Conservation (phyloP, 1,284 basidiomycete species). For the Porogramme epimiltina region DNA sequence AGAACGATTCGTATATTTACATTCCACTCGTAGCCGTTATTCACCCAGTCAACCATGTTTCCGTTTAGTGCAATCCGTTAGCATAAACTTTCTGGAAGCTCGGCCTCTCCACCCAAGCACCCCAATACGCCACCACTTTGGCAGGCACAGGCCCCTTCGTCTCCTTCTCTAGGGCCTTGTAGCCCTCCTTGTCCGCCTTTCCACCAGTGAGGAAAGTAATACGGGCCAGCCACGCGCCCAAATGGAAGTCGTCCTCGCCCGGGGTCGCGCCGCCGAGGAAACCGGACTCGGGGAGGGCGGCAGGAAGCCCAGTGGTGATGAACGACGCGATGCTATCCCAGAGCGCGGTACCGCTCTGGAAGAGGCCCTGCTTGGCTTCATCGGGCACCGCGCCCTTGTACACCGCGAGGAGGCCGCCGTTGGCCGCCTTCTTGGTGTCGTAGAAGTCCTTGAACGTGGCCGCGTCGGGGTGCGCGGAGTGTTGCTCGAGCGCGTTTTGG, state of each 20-base stretch:
- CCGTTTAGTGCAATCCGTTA: slow-evolving; percentile 47
- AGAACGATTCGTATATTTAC: too few relatives aligned
- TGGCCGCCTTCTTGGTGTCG: slow-evolving; percentile 47
- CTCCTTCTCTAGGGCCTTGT: slow-evolving; percentile 41
- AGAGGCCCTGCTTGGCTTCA: slow-evolving; percentile 41
- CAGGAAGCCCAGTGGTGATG: slow-evolving; percentile 43
- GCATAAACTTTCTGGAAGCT: slow-evolving; percentile 61
- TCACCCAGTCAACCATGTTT: too few relatives aligned
- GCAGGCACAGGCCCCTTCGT: slow-evolving; percentile 40
- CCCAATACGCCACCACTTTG: slow-evolving; percentile 47
- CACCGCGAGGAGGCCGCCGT: slow-evolving; percentile 48
- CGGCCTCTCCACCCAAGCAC: slow-evolving; percentile 52
- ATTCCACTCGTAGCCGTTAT: too few relatives aligned
- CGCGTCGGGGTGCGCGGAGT: slow-evolving; percentile 44
- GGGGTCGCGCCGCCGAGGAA: slow-evolving; percentile 52
- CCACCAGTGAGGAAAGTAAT: slow-evolving; percentile 40
- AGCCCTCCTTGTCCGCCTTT: slow-evolving; percentile 36
- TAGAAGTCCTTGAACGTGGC: slow-evolving; percentile 54
- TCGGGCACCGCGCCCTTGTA: slow-evolving; percentile 42
- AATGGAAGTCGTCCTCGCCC: slow-evolving; percentile 57
- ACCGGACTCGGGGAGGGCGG: slow-evolving; percentile 41
- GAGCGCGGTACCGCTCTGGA: slow-evolving; percentile 40
- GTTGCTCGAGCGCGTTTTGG: slow-evolving; percentile 45
- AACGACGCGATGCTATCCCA: slow-evolving; percentile 42
- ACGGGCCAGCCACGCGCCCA: slow-evolving; percentile 53